Percentiles rank a stretch among this genome's conserved stretches.
Conservation (phyloP, 2,329 filamentous ascomycete species). For the Fusarium poae region DNA sequence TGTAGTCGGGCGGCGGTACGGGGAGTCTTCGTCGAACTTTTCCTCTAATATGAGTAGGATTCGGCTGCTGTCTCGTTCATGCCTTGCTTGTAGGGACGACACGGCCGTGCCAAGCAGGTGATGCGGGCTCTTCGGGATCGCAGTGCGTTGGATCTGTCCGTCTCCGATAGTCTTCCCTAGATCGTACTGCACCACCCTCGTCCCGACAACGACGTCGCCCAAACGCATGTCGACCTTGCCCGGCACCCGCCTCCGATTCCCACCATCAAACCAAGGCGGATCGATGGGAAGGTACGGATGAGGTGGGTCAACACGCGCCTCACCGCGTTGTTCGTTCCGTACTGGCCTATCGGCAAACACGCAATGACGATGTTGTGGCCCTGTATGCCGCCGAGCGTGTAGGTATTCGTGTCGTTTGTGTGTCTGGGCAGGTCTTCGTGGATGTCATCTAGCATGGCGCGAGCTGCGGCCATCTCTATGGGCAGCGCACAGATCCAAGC, state of each 20-base stretch:
- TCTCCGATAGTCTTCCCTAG: background rate
- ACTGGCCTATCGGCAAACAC: background rate
- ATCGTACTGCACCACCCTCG: background rate
- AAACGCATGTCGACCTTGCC: background rate
- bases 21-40: too few relatives aligned
- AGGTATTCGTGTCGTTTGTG: conserved; percentile 6
- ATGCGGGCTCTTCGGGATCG: background rate
- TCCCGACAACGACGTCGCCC: background rate
- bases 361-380: conserved; percentile 1
- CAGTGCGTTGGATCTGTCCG: background rate
- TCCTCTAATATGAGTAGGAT: too few relatives aligned
- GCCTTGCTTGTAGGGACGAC: background rate
- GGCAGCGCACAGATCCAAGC: conserved; percentile 29
- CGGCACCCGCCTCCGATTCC: background rate
- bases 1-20: too few relatives aligned
- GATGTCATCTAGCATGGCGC: conserved; percentile 20
- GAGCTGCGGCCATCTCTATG: conserved; percentile 21
- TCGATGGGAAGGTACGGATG: background rate
- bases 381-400: conserved; percentile 5
- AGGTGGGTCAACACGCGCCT: background rate
- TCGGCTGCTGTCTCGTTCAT: too few relatives aligned
- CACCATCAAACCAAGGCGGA: background rate
- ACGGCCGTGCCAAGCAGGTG: background rate
- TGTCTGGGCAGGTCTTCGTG: background rate
- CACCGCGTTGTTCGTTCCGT: background rate